phyloP scores from a whole-genome alignment of 495 filamentous ascomycete genomes.

The Daldinia bambusicola region DNA sequence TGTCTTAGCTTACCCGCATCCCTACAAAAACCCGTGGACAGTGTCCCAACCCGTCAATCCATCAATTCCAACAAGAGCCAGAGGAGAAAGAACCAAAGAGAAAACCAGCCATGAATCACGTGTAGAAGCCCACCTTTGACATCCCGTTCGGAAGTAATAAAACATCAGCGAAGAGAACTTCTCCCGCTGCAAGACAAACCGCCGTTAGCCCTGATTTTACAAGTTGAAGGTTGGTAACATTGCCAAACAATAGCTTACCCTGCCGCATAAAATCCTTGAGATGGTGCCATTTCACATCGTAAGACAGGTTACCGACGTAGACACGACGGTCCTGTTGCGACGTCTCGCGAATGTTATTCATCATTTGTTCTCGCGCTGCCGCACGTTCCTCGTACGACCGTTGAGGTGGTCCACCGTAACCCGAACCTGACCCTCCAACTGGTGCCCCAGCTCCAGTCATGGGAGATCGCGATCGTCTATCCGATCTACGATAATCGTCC shows the following conservation, averaged over 20 bases:
- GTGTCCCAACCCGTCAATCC: conserved; percentile 99
- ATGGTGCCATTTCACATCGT: conserved; percentile 99
- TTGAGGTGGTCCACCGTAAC: conserved; percentile 70
- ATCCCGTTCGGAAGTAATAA: conserved; percentile 99
- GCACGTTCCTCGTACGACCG: conserved; percentile 85
- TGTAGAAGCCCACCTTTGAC: conserved; percentile 99
- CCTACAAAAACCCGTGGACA: conserved; percentile 92
- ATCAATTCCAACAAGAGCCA: conserved; percentile 89
- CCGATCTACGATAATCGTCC: conserved; percentile 77
- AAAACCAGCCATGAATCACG: conserved; percentile 87
- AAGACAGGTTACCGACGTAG: conserved; percentile 98
- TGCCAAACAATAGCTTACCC: conserved; percentile 70
- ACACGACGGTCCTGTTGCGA: conserved; percentile 99
- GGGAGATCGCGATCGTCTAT: conserved; percentile 83
- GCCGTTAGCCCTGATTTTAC: conserved; percentile 17
- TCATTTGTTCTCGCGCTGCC: conserved; percentile 91
- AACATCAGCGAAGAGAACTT: conserved; percentile 99
- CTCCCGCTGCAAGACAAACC: conserved; percentile 75
- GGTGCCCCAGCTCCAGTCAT: conserved; percentile 78
- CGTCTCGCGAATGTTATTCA: conserved; percentile 89
- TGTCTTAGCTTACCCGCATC: conserved; percentile 91
- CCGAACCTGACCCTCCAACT: conserved; percentile 68
- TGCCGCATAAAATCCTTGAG: conserved; percentile 99
- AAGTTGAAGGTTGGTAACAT: not conserved
- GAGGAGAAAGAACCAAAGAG: conserved; percentile 71